Base-by-base conservation (phyloP, 169 alveolate species). In the Plasmodium berghei region DNA sequence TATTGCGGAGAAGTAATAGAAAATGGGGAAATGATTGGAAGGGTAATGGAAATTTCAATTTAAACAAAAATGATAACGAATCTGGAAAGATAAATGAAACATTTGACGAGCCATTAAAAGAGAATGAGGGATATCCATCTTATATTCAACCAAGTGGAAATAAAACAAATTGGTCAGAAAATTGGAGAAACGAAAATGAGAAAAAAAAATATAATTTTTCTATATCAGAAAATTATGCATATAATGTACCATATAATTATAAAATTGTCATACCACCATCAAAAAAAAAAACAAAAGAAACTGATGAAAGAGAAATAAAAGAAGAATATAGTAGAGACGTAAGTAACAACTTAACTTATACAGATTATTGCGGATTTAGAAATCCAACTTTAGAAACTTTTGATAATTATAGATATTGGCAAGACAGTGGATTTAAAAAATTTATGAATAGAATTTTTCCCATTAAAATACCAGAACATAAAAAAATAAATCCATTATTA, bases 341-440 rank as follows among this genome's bases (percentile, higher is more conserved):
- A 4, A 52, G 73, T 24, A 59, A 54, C 34, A 40, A 28, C 10
- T 20, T 77, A 24, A 90, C 88, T 42, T 94, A 94, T 67, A 85
- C 95, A 24, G 96, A 94, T 62, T 94, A 34, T 69, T 72, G 87
- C 55, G 95, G 95, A 40, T 89, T 93, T 69, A 20, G 97, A 10
- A 94, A 94, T 89, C 97, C 97, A 2, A 95, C 97, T 10, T 77
- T 96, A 67, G 91, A 88, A 16, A 96, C 98, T 9, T 70, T 95
- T 54, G 95, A 94, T 67, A 95, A 96, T 73, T 88, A 83, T 46
- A 90, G 95, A 66, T 94, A 94, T 73, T 94, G 97, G 97, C 90
- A 93, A 92, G 98, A 96, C 80, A 87, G 89, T 8, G 98, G 98
- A 14, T 91, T 96, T 48, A 96, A 94, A 88, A 85, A 96, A 40